These are phyloP conservation scores for Porcisia deanei DNA, from an alignment of 208 protist genomes.

Conservation along the genomic window DNA sequence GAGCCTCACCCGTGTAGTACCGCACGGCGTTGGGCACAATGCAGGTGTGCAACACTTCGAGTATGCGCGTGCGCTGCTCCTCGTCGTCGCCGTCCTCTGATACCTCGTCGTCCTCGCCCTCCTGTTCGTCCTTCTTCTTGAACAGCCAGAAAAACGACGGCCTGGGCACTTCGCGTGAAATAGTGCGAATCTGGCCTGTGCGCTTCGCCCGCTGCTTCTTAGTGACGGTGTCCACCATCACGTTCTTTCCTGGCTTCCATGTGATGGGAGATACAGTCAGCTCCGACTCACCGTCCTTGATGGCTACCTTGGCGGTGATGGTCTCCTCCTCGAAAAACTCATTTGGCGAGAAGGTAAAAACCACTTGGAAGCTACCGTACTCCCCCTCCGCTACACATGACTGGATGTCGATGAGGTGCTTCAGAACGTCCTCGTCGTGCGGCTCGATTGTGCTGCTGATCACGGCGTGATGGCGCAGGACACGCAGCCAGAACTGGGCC, in stretches of 20 bases:
- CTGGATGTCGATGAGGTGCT: slow-evolving; percentile 65
- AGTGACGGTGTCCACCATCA: slow-evolving; percentile 54
- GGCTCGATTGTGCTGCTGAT: slow-evolving; percentile 66
- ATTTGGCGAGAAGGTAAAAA: slow-evolving; percentile 86
- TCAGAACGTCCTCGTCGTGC: slow-evolving; percentile 76
- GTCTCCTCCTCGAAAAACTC: slow-evolving; percentile 73
- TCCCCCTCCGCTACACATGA: slow-evolving; percentile 54
- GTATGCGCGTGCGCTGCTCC: slow-evolving; percentile 38
- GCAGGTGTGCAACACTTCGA: slow-evolving; percentile 64
- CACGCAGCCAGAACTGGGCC: slow-evolving; percentile 75
- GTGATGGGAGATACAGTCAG: slow-evolving; percentile 65
- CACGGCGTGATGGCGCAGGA: slow-evolving; percentile 70
- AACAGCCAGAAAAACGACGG: slow-evolving; percentile 88
- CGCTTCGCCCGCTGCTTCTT: slow-evolving; percentile 65
- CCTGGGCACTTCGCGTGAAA: slow-evolving; percentile 45
- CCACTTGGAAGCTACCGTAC: slow-evolving; percentile 72
- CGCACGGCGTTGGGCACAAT: slow-evolving; percentile 80
- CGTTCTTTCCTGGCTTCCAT: slow-evolving; percentile 83
- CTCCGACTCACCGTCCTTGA: slow-evolving; percentile 39
- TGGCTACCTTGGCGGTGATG: slow-evolving; percentile 58
- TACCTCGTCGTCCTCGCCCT: slow-evolving; percentile 29
- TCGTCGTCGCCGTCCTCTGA: slow-evolving; percentile 52
- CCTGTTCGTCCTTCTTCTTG: slow-evolving; percentile 30
- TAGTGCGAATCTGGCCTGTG: slow-evolving; percentile 45
- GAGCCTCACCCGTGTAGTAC: slow-evolving; percentile 89